Evolutionary conservation across 345 rosid genomes (phyloP).

Genomic region (Moringa oleifera): DNA sequence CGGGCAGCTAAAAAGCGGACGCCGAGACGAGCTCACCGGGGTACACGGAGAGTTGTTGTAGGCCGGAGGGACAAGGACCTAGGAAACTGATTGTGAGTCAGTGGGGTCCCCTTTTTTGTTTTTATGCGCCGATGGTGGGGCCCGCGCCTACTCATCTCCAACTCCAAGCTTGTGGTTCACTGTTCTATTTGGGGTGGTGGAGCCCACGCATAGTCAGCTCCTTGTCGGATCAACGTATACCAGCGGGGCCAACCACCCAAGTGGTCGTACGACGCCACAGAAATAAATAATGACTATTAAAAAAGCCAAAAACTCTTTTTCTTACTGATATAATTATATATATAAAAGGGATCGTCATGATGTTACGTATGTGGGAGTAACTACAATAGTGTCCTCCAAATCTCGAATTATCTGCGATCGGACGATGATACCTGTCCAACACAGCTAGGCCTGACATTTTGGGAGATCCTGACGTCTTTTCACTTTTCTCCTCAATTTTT

Average conservation of each 20-base stretch:
- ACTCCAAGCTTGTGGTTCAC: constrained; percentile 39
- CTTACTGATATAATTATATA: too few species aligned
- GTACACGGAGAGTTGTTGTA: constrained; percentile 22
- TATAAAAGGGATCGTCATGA: too few species aligned
- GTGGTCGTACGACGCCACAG: constrained; percentile 14
- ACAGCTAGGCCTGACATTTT: too few species aligned
- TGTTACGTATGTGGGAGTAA: not conserved
- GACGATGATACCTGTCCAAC: too few species aligned
- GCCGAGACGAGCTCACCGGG: constrained; percentile 12
- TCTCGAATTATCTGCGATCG: too few species aligned
- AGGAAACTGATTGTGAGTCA: constrained; percentile 10
- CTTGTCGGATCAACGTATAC: constrained; percentile 7
- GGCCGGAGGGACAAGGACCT: constrained; percentile 32
- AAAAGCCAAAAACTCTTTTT: not conserved
- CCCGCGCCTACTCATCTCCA: constrained; percentile 32
- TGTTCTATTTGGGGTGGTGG: not conserved
- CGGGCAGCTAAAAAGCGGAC: not conserved
- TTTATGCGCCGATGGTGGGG: constrained; percentile 14
- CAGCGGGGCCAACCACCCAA: not conserved
- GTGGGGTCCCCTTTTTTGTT: constrained; percentile 14
- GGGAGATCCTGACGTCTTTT: too few species aligned
- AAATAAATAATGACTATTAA: not conserved
- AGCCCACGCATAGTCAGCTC: constrained; percentile 9
- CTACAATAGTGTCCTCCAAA: too few species aligned
- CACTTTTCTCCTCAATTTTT: too few species aligned